These are phyloP conservation scores for Skeletonema menzelii DNA, from an alignment of 108 stramenopile genomes.

Conservation along the genomic window DNA sequence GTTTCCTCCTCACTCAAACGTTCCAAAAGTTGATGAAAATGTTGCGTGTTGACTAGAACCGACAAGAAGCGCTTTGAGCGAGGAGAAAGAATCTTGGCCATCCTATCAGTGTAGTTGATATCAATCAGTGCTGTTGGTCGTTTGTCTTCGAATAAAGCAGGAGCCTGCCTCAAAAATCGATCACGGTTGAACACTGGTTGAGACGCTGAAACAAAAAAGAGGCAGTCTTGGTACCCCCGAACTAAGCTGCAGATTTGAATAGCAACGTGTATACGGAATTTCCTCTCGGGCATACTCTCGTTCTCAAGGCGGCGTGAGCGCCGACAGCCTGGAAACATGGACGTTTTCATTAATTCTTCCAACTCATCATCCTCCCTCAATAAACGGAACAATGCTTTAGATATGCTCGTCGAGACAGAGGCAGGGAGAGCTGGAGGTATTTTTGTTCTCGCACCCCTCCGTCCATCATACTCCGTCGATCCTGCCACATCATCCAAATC, in stretches of 20 bases:
- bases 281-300: slow-evolving; percentile 78
- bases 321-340: slow-evolving; percentile 45
- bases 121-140: slow-evolving; percentile 34
- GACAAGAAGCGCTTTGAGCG: slow-evolving; percentile 83
- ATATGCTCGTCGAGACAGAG: slow-evolving; percentile 70
- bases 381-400: slow-evolving; percentile 73
- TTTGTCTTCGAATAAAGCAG: slow-evolving; percentile 78
- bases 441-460: slow-evolving; percentile 54
- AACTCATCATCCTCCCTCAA: slow-evolving; percentile 75
- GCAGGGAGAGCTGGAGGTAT: slow-evolving; percentile 76
- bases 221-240: slow-evolving; percentile 83
- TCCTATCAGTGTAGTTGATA: slow-evolving; percentile 16
- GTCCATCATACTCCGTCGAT: slow-evolving; percentile 52
- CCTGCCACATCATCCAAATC: slow-evolving; percentile 79
- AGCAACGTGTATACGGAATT: slow-evolving; percentile 79
- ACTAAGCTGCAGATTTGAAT: slow-evolving; percentile 80
- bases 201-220: slow-evolving; percentile 66
- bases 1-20: slow-evolving; percentile 54
- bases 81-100: slow-evolving; percentile 56
- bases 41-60: slow-evolving; percentile 77
- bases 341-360: slow-evolving; percentile 61
- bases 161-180: slow-evolving; percentile 78
- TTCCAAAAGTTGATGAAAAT: slow-evolving; percentile 84
- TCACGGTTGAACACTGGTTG: slow-evolving; percentile 86
- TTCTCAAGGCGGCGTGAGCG: slow-evolving; percentile 71